phyloP scores from a whole-genome alignment of 805 yeast species.

The Pichia cabralensis region DNA sequence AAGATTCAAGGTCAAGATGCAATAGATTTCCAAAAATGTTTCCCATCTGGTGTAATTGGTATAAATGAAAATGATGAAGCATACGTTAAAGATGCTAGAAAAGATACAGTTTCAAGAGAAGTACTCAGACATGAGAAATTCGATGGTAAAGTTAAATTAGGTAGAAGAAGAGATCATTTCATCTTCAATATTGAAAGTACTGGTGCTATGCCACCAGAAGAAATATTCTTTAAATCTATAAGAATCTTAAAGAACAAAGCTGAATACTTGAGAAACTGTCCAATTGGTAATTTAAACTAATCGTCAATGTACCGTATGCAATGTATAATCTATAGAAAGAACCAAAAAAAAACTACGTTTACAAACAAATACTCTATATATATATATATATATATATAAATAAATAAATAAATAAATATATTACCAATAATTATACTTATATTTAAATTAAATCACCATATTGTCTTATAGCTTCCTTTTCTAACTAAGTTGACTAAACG shows the following conservation, averaged over 20 bases:
- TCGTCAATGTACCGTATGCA: too few species aligned
- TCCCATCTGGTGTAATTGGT: conserved; percentile 87
- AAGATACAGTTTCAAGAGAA: conserved; percentile 94
- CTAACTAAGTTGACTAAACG: too few species aligned
- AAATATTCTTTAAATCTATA: conserved; percentile 85
- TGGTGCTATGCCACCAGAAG: conserved; percentile 96
- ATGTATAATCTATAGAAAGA: too few species aligned
- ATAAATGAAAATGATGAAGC: conserved; percentile 62
- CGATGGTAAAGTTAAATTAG: conserved; percentile 78
- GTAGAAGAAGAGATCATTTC: conserved; percentile 86
- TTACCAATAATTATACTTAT: too few species aligned
- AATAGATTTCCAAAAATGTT: conserved; percentile 71
- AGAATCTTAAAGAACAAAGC: conserved; percentile 80
- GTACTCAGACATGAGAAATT: conserved; percentile 91
- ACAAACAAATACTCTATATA: too few species aligned
- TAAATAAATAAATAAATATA: background rate
- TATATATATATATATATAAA: background rate
- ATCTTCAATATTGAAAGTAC: conserved; percentile 90
- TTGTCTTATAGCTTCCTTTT: too few species aligned
- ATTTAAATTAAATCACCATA: too few species aligned
- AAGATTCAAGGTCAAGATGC: conserved; percentile 77
- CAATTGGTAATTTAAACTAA: conserved; percentile 39
- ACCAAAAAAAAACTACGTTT: too few species aligned
- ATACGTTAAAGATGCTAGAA: conserved; percentile 77
- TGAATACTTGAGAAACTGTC: conserved; percentile 67